A percentile compares a stretch with the other conserved stretches of the same genome.
phyloP scores from a whole-genome alignment of 2,329 filamentous ascomycete genomes.

The Cercospora brassicicola region DNA sequence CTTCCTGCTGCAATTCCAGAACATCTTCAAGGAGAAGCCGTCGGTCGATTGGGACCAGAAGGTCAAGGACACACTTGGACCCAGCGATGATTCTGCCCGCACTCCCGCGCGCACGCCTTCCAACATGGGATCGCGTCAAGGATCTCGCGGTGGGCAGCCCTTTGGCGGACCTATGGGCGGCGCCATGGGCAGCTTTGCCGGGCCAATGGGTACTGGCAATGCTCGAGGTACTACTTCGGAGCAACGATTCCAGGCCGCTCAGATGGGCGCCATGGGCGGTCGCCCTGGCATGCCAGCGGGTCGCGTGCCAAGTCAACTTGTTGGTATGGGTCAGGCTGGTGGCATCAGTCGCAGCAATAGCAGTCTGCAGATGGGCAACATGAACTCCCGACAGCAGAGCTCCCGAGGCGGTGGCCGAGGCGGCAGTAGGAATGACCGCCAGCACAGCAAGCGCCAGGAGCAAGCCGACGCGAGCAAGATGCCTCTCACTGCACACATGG shows the following conservation, averaged over 20 bases:
- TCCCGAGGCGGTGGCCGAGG: conserved; percentile 58
- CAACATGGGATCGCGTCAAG: conserved; percentile 51
- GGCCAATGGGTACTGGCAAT: conserved; percentile 59
- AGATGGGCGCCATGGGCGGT: conserved; percentile 29
- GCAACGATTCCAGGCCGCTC: conserved; percentile 61
- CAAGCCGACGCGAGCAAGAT: conserved; percentile 78
- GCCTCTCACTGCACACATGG: conserved; percentile 82
- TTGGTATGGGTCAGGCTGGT: conserved; percentile 46
- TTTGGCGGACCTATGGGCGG: conserved; percentile 67
- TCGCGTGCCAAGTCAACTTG: conserved; percentile 56
- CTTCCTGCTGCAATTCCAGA: conserved; percentile 95
- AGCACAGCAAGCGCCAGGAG: conserved; percentile 56
- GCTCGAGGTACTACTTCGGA: conserved; percentile 72
- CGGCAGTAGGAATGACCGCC: conserved; percentile 61
- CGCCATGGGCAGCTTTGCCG: conserved; percentile 36
- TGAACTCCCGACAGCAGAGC: conserved; percentile 60
- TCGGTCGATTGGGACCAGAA: conserved; percentile 90
- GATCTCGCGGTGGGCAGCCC: conserved; percentile 43
- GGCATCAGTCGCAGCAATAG: conserved; percentile 65
- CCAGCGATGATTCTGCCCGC: conserved; percentile 67
- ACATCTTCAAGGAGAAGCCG: conserved; percentile 94
- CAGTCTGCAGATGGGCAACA: conserved; percentile 59
- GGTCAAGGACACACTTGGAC: conserved; percentile 80
- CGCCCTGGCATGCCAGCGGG: conserved; percentile 49
- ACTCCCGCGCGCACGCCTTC: conserved; percentile 58